Base-by-base conservation (phyloP, 2,329 filamentous ascomycete species). In the Botrytis deweyae region DNA sequence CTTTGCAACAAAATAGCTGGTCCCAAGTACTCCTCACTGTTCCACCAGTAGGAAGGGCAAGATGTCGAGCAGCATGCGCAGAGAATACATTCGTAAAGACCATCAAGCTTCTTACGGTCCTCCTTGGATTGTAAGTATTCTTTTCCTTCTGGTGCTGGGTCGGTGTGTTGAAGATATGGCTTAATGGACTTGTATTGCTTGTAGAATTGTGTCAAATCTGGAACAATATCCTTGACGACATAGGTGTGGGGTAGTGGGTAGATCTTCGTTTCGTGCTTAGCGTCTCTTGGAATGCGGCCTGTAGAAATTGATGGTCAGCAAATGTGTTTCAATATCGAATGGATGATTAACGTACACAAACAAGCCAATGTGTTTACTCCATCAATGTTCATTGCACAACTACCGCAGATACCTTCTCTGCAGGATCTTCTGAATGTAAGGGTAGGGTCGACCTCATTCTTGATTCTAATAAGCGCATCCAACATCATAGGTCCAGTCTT, bases 11-110 rank as follows among this genome's bases (percentile, higher is more conserved):
- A 92, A 75, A 99, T 93, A 78, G 96, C 96, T 75, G 96, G 96
- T 77, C 96, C 96, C 69, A 99, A 93, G 87, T 99, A 99, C 85
- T 98, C 95, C 86, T 98, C 95, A 79, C 92, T 91, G 88, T 99
- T 99, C 96, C 96, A 99, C 96, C 96, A 99, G 89, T 99, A 99
- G 29, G 94, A 98, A n/a, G 96, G 96, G 88, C 96, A 99, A 65
- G 95, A 97, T 36, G 96, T 99, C 78, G 93, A 96, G 91, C 96
- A 99, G 91, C 96, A 99, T 80, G 95, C 95, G 88, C 96, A 99
- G 74, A 99, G 92, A 84, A 99, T 98, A 87, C 96, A 99, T 86
- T 99, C 96, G 87, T 99, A 98, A 44, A 98, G 90, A 78, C 96
- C 96, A 83, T 98, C 96, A 73, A 99, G 91, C 91, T 81, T 99